These are phyloP conservation scores for Pleurostoma richardsiae DNA, from an alignment of 2,329 filamentous ascomycete species.

Conservation along the genomic window DNA sequence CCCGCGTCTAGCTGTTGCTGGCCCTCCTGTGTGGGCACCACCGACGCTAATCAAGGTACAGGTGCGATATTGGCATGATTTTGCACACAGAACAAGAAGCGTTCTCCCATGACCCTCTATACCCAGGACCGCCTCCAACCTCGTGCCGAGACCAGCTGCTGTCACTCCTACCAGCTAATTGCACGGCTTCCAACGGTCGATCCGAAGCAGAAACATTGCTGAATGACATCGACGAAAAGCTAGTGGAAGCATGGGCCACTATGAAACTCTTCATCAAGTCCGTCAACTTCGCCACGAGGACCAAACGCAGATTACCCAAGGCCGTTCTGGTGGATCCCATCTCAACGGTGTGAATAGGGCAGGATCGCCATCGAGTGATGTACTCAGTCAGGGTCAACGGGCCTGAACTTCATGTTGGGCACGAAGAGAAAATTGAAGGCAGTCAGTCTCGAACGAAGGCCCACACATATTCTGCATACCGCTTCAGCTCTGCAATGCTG, in stretches of 20 bases:
- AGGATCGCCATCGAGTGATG: too few species aligned
- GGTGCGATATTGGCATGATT: conserved; percentile 4
- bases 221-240: conserved; percentile 5
- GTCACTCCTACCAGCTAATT: background rate
- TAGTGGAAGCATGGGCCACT: conserved; percentile 12
- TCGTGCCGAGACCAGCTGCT: background rate
- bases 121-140: conserved; percentile 1
- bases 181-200: background rate
- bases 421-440: too few species aligned
- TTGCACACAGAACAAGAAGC: background rate
- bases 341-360: conserved; percentile 18
- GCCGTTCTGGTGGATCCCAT: conserved; percentile 20
- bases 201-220: background rate
- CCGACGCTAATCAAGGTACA: background rate
- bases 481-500: too few species aligned
- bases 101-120: background rate
- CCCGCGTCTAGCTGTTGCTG: too few species aligned
- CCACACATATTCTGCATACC: too few species aligned
- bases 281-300: conserved; percentile 14
- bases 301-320: conserved; percentile 9
- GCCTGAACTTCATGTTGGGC: too few species aligned
- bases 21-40: too few species aligned
- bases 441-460: too few species aligned
- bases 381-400: too few species aligned
- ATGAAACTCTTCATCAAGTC: conserved; percentile 15